These are phyloP conservation scores for Bruguiera parviflora DNA, from an alignment of 345 rosid genomes.

Conservation along the genomic window DNA sequence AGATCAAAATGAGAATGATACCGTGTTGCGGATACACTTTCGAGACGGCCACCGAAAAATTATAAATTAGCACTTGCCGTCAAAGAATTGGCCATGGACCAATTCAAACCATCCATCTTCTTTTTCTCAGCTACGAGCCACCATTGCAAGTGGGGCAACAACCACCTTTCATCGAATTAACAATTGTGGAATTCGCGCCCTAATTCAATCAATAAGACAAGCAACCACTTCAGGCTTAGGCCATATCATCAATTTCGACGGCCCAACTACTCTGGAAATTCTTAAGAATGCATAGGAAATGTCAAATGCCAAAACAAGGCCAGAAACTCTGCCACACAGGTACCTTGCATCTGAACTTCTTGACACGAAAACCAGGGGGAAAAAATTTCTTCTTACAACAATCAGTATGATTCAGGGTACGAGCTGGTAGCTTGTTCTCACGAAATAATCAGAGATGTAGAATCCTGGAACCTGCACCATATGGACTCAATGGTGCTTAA, in stretches of 20 bases:
- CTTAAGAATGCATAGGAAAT: background rate
- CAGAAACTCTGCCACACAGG: background rate
- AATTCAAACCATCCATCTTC: background rate
- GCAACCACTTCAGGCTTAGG: background rate
- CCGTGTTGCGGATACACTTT: background rate
- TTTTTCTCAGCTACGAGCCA: background rate
- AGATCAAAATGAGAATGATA: background rate
- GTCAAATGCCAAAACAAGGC: background rate
- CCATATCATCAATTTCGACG: background rate
- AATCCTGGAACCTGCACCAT: no score
- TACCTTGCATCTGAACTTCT: background rate
- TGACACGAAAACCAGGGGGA: no score
- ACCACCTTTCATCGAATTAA: no score
- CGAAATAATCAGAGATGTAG: no score
- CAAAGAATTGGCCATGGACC: background rate
- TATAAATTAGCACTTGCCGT: background rate
- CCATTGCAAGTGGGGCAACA: background rate
- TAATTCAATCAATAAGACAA: no score
- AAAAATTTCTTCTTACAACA: no score
- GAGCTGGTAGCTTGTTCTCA: no score
- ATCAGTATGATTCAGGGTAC: no score
- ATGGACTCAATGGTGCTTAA: no score
- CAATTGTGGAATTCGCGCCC: no score
- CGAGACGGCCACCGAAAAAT: background rate
- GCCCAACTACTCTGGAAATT: background rate